A percentile compares a stretch with the other conserved stretches of the same genome.
Evolutionary conservation across 2,329 filamentous ascomycete genomes (phyloP).

Genomic region (Clarireedia homoeocarpa): DNA sequence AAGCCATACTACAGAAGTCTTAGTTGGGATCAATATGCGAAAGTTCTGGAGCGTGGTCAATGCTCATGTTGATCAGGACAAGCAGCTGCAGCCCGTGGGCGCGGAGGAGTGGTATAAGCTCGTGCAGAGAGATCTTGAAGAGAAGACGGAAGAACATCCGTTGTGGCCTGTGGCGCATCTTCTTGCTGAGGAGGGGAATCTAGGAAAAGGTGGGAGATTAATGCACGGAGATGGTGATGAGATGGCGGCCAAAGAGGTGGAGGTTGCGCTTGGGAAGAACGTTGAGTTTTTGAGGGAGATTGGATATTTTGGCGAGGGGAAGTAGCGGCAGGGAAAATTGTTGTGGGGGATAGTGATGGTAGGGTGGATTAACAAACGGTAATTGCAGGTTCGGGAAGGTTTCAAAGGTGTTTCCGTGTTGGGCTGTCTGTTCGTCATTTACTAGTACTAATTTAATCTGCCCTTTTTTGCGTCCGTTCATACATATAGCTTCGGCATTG

Average conservation of each 20-base stretch:
- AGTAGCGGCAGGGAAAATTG: not conserved
- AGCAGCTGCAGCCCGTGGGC: not conserved
- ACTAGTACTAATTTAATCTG: too few relatives aligned
- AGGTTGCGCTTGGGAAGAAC: conserved; percentile 1
- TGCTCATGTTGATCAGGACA: not conserved
- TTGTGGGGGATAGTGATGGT: not conserved
- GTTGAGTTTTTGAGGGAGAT: conserved; percentile 1
- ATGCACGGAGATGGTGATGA: not conserved
- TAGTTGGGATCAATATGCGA: not conserved
- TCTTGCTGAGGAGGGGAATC: not conserved
- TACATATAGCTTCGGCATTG: too few relatives aligned
- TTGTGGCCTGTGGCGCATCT: conserved; percentile 2
- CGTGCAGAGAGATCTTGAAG: not conserved
- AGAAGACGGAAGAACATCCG: not conserved
- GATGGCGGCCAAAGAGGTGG: not conserved
- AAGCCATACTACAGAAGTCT: not conserved
- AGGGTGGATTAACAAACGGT: not conserved
- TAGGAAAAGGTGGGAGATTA: not conserved
- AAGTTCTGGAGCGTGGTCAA: not conserved
- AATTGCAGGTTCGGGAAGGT: not conserved
- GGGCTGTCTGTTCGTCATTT: not conserved
- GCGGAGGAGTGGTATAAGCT: not conserved
- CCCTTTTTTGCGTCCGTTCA: too few relatives aligned
- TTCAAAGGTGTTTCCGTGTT: not conserved
- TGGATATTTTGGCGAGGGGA: not conserved